Evolutionary conservation across 176 grass and related monocot genomes (phyloP), one percentile per base, ranked within the genome.

Genomic region (Avena sativa): DNA sequence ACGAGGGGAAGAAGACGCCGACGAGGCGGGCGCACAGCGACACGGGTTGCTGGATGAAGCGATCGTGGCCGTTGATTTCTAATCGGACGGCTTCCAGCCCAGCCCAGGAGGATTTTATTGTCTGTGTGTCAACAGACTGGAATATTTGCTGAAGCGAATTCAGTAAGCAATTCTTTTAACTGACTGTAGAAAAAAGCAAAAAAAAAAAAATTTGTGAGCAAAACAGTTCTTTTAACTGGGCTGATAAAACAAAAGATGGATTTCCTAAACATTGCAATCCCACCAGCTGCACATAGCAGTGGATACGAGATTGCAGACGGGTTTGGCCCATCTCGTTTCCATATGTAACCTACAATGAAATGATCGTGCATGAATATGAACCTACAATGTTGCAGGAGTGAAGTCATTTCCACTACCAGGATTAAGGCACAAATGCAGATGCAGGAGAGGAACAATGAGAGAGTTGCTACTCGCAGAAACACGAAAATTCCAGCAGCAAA

Each of bases 1-100:
- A 70, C 15, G 83, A 36, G 63, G 50, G 56, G 74, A 15, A 46
- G 25, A 67, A 58, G 83, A 78, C 26, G 81, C 57, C 34, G 81
- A 56, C 63, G 79, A 46, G 12, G 53, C 12, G 62, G 20, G 20
- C 17, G 10, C 58, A 71, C 55, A 5, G 56, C 25, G 2, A 21
- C 49, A 19, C 74, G 50, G 15, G 26, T 4, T 8, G 68, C 34
- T 61, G 9, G 44, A 63, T 57, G 19, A 50, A 23, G 32, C 9
- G 47, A 65, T 87, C 64, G 2, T 4, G 1, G 21, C 57, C 84
- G 85, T 90, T 56, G 4, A 3, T 65, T 26, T 8, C 13, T 47
- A 5, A 83, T 83, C 80, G 23, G 48, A 79, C 79, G 65, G 52
- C 0, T 43, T 43, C 40, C 40, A 1, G 10, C 0, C 1, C 11